Evolutionary conservation across 805 yeast species (phyloP).

Genomic region (Candida takata): DNA sequence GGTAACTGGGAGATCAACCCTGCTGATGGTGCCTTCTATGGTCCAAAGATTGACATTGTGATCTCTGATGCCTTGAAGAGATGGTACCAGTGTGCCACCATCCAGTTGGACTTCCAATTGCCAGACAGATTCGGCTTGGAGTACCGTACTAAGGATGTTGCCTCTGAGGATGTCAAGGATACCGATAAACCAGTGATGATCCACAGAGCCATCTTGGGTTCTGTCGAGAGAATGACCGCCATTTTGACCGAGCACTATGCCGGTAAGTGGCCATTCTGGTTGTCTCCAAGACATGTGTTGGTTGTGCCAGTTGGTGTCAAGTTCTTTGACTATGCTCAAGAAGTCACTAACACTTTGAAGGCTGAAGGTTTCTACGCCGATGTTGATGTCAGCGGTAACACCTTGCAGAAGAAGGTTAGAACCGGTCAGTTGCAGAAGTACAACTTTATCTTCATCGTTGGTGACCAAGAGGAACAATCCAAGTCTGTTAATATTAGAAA

Average conservation of each 20-base stretch:
- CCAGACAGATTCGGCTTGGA: slow-evolving; percentile 90
- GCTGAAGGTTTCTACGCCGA: slow-evolving; percentile 83
- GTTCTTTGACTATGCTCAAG: slow-evolving; percentile 83
- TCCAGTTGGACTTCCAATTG: slow-evolving; percentile 97
- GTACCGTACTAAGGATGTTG: slow-evolving; percentile 62
- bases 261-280: slow-evolving; percentile 99
- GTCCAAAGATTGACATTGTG: slow-evolving; percentile 94
- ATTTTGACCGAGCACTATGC: slow-evolving; percentile 96
- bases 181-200: slow-evolving; percentile 94
- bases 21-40: slow-evolving; percentile 96
- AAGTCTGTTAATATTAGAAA: slow-evolving; percentile 89
- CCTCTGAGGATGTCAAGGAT: slow-evolving; percentile 39
- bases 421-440: slow-evolving; percentile 91
- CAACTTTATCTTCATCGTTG: slow-evolving; percentile 94
- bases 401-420: slow-evolving; percentile 97
- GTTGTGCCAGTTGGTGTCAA: slow-evolving; percentile 97
- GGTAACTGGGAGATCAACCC: slow-evolving; percentile 91
- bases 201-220: slow-evolving; percentile 97
- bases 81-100: slow-evolving; percentile 99
- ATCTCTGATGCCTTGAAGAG: slow-evolving; percentile 89
- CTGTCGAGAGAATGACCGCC: slow-evolving; percentile 99
- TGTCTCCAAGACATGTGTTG: slow-evolving; percentile 96
- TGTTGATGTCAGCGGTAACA: slow-evolving; percentile 89
- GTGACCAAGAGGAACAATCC: slow-evolving; percentile 83
- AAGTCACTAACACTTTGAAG: slow-evolving; percentile 63